These are phyloP conservation scores for Solidago caesia DNA, from an alignment of 129 eudicot genomes.

Conservation along the genomic window DNA sequence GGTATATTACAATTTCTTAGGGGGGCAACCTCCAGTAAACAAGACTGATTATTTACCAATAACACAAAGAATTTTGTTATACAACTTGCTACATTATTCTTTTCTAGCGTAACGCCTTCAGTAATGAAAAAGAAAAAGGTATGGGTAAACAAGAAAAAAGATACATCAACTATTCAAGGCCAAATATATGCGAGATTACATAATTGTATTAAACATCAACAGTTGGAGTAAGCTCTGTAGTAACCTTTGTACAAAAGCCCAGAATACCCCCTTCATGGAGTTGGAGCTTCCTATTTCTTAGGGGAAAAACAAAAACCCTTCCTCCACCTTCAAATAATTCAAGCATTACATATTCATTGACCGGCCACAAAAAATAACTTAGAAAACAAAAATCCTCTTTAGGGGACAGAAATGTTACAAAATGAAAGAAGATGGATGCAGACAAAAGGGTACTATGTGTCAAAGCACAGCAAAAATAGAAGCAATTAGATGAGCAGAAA, in stretches of 20 bases:
- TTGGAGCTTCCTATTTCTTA: conserved; percentile 30
- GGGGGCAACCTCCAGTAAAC: too few species aligned
- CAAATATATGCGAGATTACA: conserved; percentile 28
- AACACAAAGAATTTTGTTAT: too few species aligned
- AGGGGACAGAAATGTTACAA: conserved; percentile 8
- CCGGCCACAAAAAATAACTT: neutral
- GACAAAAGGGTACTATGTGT: conserved; percentile 20
- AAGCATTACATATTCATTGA: neutral
- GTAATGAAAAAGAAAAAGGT: too few species aligned
- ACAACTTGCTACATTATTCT: too few species aligned
- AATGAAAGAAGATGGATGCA: neutral
- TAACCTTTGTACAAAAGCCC: conserved; percentile 37
- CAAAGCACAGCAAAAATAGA: conserved; percentile 30
- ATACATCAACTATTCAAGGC: conserved; percentile 9
- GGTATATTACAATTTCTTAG: too few species aligned
- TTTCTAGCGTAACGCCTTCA: too few species aligned
- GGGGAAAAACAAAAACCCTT: conserved; percentile 21
- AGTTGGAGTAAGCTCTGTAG: conserved; percentile 6
- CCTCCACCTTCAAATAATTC: conserved; percentile 8
- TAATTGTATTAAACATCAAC: conserved; percentile 22
- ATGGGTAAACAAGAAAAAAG: neutral
- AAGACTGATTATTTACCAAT: too few species aligned
- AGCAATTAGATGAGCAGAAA: conserved; percentile 32
- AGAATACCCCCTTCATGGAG: conserved; percentile 17
- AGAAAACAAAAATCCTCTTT: too few species aligned